Base-by-base conservation (phyloP, 352 stramenopile genomes). In the Pythium insidiosum region DNA sequence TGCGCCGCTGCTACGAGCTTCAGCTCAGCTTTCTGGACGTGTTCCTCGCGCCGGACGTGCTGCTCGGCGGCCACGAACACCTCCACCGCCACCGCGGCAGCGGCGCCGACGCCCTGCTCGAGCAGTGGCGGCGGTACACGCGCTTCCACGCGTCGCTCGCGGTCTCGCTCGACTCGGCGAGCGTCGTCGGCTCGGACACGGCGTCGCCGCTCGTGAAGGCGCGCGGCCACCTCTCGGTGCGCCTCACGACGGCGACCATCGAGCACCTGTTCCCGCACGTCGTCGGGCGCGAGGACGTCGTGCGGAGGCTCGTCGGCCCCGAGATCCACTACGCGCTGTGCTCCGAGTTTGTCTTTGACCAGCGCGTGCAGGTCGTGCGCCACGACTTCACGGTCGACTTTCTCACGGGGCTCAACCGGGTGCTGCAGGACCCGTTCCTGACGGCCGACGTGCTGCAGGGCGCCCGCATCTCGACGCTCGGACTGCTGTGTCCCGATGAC, bases 251-350 rank as follows among this genome's bases (percentile, higher is more conserved):
- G 35, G 33, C 42, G 13, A 80, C 72, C 7, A 73, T 89, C 29
- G 72, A 82, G 30, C 49, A 66, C n/a, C 51, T 89, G 25, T 89
- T 87, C 47, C 77, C 77, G 12, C 57, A 82, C 42, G 61, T 84
- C 12, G 26, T 89, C 1, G 31, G 38, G 5, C 65, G 86, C 43
- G 72, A 88, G 34, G 41, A 48, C 43, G 50, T 88, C 16, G 62
- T 79, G 25, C 67, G 84, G 57, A 47, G 56, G 20, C 61, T 90
- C 15, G 50, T 88, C n/a, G 65, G 60, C 24, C 45, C 61, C 13
- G 44, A 75, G 19, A 61, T 84, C 21, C 50, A 65, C 21, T 86
- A 85, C 48, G 58, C 68, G 39, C 77, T 63, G 16, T 68, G 56
- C 41, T 77, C 69, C 21, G 66, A 61, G 24, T 85, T 72, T 54